These are phyloP conservation scores for Geranomyces michiganensis DNA, from an alignment of 192 early-diverging fungal species.

Conservation along the genomic window DNA sequence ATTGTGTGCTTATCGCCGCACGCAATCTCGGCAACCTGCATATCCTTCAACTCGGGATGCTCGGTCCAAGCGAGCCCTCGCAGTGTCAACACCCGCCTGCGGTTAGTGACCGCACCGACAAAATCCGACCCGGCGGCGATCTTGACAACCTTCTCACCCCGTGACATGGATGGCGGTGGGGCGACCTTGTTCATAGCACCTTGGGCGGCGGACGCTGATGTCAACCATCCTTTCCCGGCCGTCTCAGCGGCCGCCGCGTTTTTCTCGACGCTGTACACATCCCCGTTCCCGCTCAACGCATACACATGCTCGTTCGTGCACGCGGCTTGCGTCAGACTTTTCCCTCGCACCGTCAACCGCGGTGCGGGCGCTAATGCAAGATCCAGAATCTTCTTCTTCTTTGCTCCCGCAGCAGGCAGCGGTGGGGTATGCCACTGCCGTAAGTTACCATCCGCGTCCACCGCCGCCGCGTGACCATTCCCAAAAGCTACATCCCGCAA, in stretches of 20 bases:
- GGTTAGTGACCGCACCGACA: constrained; percentile 36
- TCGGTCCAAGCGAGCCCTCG: neutral
- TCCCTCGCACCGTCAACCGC: constrained; percentile 17
- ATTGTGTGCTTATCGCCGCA: constrained; percentile 42
- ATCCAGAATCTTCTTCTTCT: neutral
- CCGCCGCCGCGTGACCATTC: constrained; percentile 19
- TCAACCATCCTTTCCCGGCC: neutral
- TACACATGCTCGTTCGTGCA: constrained; percentile 25
- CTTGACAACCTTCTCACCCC: constrained; percentile 17
- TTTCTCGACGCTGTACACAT: constrained; percentile 9
- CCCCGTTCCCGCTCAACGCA: constrained; percentile 22
- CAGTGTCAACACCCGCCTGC: constrained; percentile 31
- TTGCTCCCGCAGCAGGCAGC: neutral
- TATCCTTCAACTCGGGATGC: neutral
- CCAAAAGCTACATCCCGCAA: constrained; percentile 25
- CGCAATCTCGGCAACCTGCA: constrained; percentile 34
- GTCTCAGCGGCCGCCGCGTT: neutral
- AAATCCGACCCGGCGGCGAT: constrained; percentile 39
- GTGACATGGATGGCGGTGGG: neutral
- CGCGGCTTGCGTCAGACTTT: constrained; percentile 28
- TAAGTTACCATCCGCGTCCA: constrained; percentile 27
- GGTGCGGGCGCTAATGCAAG: neutral
- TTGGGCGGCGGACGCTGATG: neutral
- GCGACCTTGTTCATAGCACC: neutral
- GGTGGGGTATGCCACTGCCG: constrained; percentile 16